Evolutionary conservation across 805 yeast genomes (phyloP).

Genomic region (Metschnikowia sp.): DNA sequence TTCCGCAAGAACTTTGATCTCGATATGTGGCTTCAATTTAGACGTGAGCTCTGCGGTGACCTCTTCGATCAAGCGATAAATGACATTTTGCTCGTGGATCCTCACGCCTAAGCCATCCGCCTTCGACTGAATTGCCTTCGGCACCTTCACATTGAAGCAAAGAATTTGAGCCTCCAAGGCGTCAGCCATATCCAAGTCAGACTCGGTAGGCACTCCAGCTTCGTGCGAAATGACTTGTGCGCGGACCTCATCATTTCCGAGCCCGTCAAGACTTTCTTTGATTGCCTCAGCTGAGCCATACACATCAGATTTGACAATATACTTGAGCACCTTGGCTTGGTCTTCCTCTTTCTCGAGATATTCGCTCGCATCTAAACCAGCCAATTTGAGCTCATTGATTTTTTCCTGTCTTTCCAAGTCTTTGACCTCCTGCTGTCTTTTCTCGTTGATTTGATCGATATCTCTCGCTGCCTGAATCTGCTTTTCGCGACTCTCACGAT

Average conservation of each 20-base stretch:
- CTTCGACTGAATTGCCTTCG: conserved; percentile 56
- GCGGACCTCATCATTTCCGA: conserved; percentile 86
- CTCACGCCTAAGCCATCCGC: conserved; percentile 58
- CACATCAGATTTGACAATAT: conserved; percentile 85
- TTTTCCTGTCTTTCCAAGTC: conserved; percentile 51
- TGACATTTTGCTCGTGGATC: conserved; percentile 68
- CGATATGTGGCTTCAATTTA: conserved; percentile 61
- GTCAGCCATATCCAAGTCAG: conserved; percentile 39
- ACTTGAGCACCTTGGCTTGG: conserved; percentile 30
- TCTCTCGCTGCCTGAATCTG: conserved; percentile 57
- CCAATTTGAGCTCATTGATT: conserved; percentile 53
- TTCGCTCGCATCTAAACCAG: conserved; percentile 57
- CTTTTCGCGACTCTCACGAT: conserved; percentile 54
- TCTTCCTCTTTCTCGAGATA: conserved; percentile 32
- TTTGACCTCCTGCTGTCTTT: conserved; percentile 53
- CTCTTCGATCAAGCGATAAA: conserved; percentile 83
- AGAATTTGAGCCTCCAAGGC: conserved; percentile 61
- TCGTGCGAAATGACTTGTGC: conserved; percentile 67
- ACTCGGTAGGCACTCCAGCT: conserved; percentile 69
- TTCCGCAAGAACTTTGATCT: conserved; percentile 62
- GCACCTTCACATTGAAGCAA: conserved; percentile 71
- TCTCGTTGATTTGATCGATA: conserved; percentile 67
- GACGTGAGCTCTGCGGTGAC: conserved; percentile 64
- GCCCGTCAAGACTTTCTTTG: conserved; percentile 66
- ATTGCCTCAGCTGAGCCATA: conserved; percentile 95